Base-by-base conservation (phyloP, 2,329 filamentous ascomycete species). In the Phoma sp. region DNA sequence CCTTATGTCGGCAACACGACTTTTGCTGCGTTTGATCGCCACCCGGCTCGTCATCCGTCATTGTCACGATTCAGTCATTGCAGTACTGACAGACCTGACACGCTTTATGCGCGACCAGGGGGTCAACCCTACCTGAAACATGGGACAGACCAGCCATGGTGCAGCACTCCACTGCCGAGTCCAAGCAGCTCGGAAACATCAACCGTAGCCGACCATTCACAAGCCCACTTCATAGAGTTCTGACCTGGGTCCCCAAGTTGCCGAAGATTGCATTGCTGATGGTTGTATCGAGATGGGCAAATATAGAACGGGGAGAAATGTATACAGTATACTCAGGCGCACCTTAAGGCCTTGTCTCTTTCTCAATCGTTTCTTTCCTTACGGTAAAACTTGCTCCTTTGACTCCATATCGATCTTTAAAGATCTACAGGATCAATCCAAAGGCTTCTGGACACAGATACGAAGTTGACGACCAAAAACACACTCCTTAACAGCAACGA, bases 181-280 rank as follows among this genome's bases (percentile, higher is more conserved):
- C 45, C 51, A 54, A 54, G 43, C 51, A 49, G 21, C 21, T 40
- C 21, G 36, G 45, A 54, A 48, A 54, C 45, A 40, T 39, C 23
- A 30, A 39, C 7, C 23, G 34, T 49, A 43, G 29, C 42, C 38
- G 20, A 49, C 54, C 55, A 56, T 38, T 60, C 46, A 55, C 25
- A 42, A 37, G 30, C 15, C 30, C 42, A 37, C 25, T 42, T 36
- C 42, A 38, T 42, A 56, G 36, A 42, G 52, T 42, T 56, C 20
- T 20, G 23, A 54, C 51, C 39, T 54, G 45, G 51, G 28, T 39
- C 36, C 14, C 28, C 45, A 54, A 49, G 45, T 46, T 51, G 17
- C 61, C 59, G 61, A 64, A 53, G 47, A 59, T 53, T 58, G 61
- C 61, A 60, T 64, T 58, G 49, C 23, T 39, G 45, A 40, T 53